Conservation (phyloP, 2,329 filamentous ascomycete species). For the Fusarium poae region DNA sequence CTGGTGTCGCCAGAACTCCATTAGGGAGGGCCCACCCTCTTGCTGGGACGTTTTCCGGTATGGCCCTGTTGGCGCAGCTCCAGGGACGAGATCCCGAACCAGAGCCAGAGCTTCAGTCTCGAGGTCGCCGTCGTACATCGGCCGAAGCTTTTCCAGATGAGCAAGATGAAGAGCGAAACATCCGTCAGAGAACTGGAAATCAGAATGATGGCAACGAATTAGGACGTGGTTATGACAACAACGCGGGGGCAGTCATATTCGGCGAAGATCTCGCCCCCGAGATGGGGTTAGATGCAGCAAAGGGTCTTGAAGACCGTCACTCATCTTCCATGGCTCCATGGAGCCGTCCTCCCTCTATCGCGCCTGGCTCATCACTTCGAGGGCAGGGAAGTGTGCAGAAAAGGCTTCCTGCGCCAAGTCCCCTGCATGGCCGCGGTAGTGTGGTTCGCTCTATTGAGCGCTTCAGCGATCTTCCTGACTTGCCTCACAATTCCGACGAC, state of each 20-base stretch:
- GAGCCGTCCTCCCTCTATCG: slow-evolving; percentile 62
- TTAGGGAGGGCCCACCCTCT: slow-evolving; percentile 58
- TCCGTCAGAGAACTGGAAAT: slow-evolving; percentile 53
- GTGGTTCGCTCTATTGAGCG: slow-evolving; percentile 59
- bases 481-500: slow-evolving; percentile 52
- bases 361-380: slow-evolving; percentile 62
- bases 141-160: slow-evolving; percentile 60
- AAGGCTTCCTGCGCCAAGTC: slow-evolving; percentile 52
- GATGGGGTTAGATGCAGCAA: slow-evolving; percentile 75
- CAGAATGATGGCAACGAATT: slow-evolving; percentile 45
- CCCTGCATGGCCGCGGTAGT: slow-evolving; percentile 56
- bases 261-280: slow-evolving; percentile 68
- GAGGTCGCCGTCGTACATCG: slow-evolving; percentile 58
- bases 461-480: slow-evolving; percentile 60
- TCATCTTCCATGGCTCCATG: slow-evolving; percentile 66
- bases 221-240: slow-evolving; percentile 47
- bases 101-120: slow-evolving; percentile 31
- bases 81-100: slow-evolving; percentile 44
- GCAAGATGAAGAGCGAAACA: slow-evolving; percentile 54
- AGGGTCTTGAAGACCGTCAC: slow-evolving; percentile 75
- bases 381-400: slow-evolving; percentile 57
- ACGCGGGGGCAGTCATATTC: slow-evolving; percentile 49
- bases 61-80: slow-evolving; percentile 55
- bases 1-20: slow-evolving; percentile 39
- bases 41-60: slow-evolving; percentile 59